Conservation (phyloP, 2,329 filamentous ascomycete species). For the Scytalidium sp. region DNA sequence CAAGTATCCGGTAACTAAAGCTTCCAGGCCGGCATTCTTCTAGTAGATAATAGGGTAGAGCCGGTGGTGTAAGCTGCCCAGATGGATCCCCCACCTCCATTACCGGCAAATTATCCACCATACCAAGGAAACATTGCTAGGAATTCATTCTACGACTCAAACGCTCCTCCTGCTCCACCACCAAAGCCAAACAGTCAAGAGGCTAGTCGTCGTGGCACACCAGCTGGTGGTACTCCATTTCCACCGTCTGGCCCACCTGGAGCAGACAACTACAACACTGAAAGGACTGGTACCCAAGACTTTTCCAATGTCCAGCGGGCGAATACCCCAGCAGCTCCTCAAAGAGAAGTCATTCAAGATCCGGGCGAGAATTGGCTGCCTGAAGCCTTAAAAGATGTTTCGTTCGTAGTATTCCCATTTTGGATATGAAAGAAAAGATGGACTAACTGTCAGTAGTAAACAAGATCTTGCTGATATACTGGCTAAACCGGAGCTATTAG, state of each 20-base stretch:
- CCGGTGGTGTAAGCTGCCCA: not conserved
- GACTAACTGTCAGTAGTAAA: slow-evolving; percentile 51
- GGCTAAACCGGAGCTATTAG: slow-evolving; percentile 61
- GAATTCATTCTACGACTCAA: slow-evolving; percentile 38
- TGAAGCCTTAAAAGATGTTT: slow-evolving; percentile 72
- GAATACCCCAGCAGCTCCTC: not conserved
- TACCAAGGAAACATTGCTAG: not conserved
- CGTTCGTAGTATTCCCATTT: slow-evolving; percentile 50
- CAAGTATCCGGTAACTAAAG: too few species aligned
- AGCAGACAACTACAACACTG: not conserved
- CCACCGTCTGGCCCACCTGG: slow-evolving; percentile 8
- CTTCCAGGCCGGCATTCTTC: too few species aligned
- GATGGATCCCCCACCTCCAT: slow-evolving; percentile 14
- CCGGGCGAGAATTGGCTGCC: slow-evolving; percentile 78
- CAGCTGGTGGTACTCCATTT: slow-evolving; percentile 39
- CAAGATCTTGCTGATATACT: slow-evolving; percentile 73
- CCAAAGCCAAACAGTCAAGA: slow-evolving; percentile 72
- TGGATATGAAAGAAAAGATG: slow-evolving; percentile 8
- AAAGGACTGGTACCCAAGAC: not conserved
- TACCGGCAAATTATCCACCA: slow-evolving; percentile 10
- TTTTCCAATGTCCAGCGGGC: not conserved
- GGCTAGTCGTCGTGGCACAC: slow-evolving; percentile 63
- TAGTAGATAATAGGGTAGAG: not conserved
- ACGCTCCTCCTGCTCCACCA: slow-evolving; percentile 64
- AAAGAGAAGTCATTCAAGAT: slow-evolving; percentile 39